These are phyloP conservation scores for Umbellularia californica DNA, from an alignment of 164 flowering plant species.

Conservation along the genomic window DNA sequence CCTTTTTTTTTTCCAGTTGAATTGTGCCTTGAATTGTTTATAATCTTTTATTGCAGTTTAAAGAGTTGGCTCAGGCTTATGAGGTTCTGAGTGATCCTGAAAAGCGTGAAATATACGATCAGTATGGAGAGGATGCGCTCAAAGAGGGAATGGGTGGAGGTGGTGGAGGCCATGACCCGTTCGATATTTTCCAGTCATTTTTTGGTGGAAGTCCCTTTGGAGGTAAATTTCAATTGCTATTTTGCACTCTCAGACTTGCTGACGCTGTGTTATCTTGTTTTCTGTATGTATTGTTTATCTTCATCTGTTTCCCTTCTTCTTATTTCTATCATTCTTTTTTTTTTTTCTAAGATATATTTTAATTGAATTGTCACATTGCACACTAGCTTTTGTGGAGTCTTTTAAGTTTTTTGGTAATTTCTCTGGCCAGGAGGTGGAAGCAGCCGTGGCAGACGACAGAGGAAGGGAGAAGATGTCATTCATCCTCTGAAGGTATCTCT, in stretches of 20 bases:
- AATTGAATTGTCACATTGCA: neutral
- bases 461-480: constrained; percentile 62
- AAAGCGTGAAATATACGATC: constrained; percentile 83
- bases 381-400: too few relatives aligned
- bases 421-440: constrained; percentile 35
- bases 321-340: neutral
- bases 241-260: neutral
- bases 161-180: constrained; percentile 70
- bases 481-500: constrained; percentile 63
- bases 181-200: constrained; percentile 79
- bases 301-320: neutral
- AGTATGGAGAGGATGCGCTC: constrained; percentile 91
- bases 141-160: constrained; percentile 92
- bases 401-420: neutral
- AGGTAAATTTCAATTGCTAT: constrained; percentile 22
- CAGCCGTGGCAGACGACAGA: constrained; percentile 59
- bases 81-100: constrained; percentile 87
- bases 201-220: constrained; percentile 76
- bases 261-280: neutral
- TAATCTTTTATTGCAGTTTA: constrained; percentile 46
- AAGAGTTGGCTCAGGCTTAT: constrained; percentile 87
- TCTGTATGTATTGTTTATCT: neutral
- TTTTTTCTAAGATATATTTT: too few relatives aligned
- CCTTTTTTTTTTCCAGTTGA: neutral
- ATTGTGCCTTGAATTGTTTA: neutral